Percentiles rank a stretch among this genome's conserved stretches.
Evolutionary conservation across 139 green algal species (phyloP).

Genomic region (Chlorella sp.): DNA sequence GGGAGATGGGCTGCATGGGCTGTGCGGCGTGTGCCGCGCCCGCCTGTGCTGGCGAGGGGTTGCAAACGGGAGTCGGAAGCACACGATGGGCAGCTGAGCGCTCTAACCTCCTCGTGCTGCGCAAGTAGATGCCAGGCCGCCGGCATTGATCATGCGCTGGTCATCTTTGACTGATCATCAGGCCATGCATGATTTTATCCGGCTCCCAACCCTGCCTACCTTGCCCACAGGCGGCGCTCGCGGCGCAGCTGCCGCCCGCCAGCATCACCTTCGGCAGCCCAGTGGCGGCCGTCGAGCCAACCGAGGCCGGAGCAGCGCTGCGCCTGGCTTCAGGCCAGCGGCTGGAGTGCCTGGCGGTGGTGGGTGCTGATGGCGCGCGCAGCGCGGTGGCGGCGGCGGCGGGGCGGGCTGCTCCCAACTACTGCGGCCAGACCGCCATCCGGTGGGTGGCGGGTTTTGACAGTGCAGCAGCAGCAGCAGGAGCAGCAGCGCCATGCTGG

Average conservation of each 20-base stretch:
- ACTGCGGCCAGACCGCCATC: conserved; percentile 65
- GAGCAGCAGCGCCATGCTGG: too few species aligned
- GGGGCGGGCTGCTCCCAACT: conserved; percentile 50
- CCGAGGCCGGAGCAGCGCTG: conserved; percentile 1
- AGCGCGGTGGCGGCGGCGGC: conserved; percentile 54
- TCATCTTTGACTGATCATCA: too few species aligned
- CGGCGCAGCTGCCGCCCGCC: conserved; percentile 39
- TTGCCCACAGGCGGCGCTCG: conserved; percentile 39
- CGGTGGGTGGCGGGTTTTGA: too few species aligned
- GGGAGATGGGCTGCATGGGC: too few species aligned
- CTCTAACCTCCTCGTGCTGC: too few species aligned
- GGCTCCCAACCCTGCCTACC: background rate
- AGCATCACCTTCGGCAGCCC: conserved; percentile 48
- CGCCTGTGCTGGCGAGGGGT: too few species aligned
- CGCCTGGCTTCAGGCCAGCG: conserved; percentile 4
- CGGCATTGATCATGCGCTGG: too few species aligned
- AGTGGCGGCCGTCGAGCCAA: conserved; percentile 32
- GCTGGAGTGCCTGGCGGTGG: conserved; percentile 52
- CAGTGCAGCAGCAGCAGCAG: too few species aligned
- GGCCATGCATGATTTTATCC: too few species aligned
- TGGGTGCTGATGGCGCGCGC: conserved; percentile 70
- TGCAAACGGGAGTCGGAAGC: too few species aligned
- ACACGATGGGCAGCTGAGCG: too few species aligned
- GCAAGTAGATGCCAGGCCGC: background rate
- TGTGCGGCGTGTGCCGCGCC: too few species aligned